Evolutionary conservation across 305 asterid genomes (phyloP).

Genomic region (Plantago lanceolata): DNA sequence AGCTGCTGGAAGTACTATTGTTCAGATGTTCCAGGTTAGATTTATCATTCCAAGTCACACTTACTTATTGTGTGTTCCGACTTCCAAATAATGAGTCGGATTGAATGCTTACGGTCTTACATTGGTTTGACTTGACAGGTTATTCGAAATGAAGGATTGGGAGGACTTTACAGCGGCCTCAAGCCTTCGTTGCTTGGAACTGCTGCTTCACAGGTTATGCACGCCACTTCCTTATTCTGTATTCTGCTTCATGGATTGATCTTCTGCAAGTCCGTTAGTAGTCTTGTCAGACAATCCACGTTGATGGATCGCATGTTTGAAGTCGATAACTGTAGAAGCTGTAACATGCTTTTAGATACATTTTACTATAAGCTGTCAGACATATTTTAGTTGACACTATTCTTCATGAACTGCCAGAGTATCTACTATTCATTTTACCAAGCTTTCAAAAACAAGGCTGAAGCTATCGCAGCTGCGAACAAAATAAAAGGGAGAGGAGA

Average conservation of each 20-base stretch:
- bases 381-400: conserved; percentile 20
- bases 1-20: conserved; percentile 41
- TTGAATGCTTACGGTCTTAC: too few relatives aligned
- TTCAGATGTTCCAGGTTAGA: conserved; percentile 57
- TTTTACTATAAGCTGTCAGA: too few relatives aligned
- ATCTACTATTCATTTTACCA: conserved; percentile 84
- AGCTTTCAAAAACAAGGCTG: conserved; percentile 87
- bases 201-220: conserved; percentile 74
- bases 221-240: conserved; percentile 2
- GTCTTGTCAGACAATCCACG: neutral
- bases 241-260: neutral
- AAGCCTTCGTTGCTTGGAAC: conserved; percentile 88
- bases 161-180: conserved; percentile 93
- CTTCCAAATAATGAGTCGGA: neutral
- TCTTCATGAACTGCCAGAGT: conserved; percentile 53
- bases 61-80: neutral
- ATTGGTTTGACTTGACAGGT: conserved; percentile 30
- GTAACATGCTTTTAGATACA: too few relatives aligned
- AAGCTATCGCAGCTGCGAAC: conserved; percentile 59
- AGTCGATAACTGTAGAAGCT: too few relatives aligned
- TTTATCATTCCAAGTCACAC: conserved; percentile 2
- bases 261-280: neutral
- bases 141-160: conserved; percentile 64
- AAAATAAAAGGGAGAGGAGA: conserved; percentile 61
- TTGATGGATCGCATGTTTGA: too few relatives aligned